Evolutionary conservation across 768 basidiomycete genomes (phyloP).

Genomic region (Hygrocybe punicea): DNA sequence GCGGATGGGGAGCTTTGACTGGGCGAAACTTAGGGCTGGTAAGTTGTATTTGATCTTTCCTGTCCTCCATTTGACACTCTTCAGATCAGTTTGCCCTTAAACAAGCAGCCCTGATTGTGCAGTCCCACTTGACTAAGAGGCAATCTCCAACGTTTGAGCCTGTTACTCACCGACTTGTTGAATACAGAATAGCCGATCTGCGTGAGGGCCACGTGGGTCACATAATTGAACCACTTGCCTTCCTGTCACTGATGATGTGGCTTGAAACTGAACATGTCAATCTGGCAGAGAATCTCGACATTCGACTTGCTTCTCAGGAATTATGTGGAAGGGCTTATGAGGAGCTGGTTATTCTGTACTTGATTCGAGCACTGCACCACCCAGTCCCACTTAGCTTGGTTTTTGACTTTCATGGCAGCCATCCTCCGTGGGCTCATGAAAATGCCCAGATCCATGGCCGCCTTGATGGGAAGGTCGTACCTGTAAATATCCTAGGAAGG

Average conservation of each 20-base stretch:
- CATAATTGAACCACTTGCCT: constrained; percentile 19
- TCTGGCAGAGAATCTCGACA: constrained; percentile 7
- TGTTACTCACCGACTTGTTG: constrained; percentile 10
- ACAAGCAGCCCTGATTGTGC: constrained; percentile 10
- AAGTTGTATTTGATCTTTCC: constrained; percentile 3
- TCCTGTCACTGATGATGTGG: constrained; percentile 17
- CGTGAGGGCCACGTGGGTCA: constrained; percentile 11
- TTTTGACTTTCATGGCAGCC: no score
- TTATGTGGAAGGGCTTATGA: constrained; percentile 15
- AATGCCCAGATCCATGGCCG: constrained; percentile 11
- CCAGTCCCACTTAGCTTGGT: no score
- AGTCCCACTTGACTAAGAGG: constrained; percentile 14
- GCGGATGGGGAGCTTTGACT: constrained; percentile 12
- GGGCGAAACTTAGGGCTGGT: constrained; percentile 15
- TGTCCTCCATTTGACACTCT: constrained; percentile 10
- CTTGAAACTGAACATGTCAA: constrained; percentile 2
- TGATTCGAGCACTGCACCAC: no score
- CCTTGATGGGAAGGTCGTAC: constrained; percentile 5
- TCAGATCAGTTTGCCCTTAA: constrained; percentile 11
- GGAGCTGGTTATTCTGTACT: constrained; percentile 12
- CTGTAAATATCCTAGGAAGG: constrained; percentile 12
- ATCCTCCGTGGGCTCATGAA: no score
- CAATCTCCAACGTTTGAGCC: constrained; percentile 11
- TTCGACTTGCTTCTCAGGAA: constrained; percentile 3
- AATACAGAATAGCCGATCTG: constrained; percentile 18